Base-by-base conservation (phyloP, 306 rosid genomes). In the Arachis hypogaea region DNA sequence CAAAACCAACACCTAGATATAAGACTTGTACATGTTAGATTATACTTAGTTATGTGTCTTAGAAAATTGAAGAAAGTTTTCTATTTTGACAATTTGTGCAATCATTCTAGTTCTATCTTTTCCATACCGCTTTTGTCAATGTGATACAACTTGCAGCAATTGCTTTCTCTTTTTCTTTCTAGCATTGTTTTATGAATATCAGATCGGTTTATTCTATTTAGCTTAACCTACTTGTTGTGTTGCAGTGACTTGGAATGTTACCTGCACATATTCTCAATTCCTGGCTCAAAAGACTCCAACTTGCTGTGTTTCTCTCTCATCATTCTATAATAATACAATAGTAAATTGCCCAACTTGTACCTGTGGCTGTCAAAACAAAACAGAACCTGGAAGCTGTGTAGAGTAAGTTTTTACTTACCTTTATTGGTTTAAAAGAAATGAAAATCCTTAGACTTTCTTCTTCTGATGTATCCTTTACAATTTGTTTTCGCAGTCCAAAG, bases 171-270 rank as follows among this genome's bases (percentile, higher is more conserved):
- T 14, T 16, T 49, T 4, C 50, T 14, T 52, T 52, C 8, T 10
- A 11, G 41, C 52, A 50, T 50, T 59, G 65, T 30, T 43, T 2
- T 22, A 28, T 71, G 64, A 22, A 71, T 74, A 63, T 9, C 11
- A 49, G 28, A 30, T 61, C 4, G 3, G 3, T 33, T 72, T 40
- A 10, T 30, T 47, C 54, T 69, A 14, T 74, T 71, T 68, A 68
- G 45, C 56, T 46, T 62, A 68, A 73, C 44, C 59, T 33, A 76
- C 44, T 11, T 66, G 40, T 80, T 66, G 65, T 80, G 55, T 75
- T 75, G 81, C 88, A 92, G 97, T 92, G 97, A 92, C 97, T 71
- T 92, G 97, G 97, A 92, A 92, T 66, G 59, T 92, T 80, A 92
- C 97, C 63, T 92, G 97, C 88, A 86, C 96, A 0, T 92, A 89